Evolutionary conservation across 1,284 basidiomycete species (phyloP).

Genomic region (Rhodotorula sp.): DNA sequence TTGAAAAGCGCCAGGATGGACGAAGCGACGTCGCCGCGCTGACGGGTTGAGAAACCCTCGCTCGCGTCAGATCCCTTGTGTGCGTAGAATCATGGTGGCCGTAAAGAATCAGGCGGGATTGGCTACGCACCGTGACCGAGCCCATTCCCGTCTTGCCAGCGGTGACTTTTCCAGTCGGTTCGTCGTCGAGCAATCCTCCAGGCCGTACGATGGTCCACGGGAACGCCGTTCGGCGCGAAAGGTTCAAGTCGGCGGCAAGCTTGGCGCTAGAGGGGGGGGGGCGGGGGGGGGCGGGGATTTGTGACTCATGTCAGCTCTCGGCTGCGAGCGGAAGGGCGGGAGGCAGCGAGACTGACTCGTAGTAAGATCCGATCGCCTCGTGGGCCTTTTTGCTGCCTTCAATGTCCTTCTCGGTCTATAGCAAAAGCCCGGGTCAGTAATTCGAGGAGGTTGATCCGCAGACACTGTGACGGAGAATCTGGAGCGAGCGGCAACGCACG

Average conservation of each 20-base stretch:
- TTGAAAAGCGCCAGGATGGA: conserved; percentile 59
- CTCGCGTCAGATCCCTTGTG: neutral
- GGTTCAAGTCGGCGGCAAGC: conserved; percentile 67
- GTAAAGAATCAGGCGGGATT: neutral
- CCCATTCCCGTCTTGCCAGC: conserved; percentile 57
- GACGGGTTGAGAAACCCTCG: neutral
- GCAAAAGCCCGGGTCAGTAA: no score
- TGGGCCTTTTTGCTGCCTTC: conserved; percentile 55
- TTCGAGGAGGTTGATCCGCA: neutral
- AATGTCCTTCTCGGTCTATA: conserved; percentile 57
- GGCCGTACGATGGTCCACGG: conserved; percentile 71
- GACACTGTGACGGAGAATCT: no score
- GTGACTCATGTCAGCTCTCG: neutral
- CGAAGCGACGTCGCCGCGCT: conserved; percentile 66
- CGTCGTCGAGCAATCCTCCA: conserved; percentile 59
- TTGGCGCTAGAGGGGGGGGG: conserved; percentile 58
- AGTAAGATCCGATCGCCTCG: conserved; percentile 47
- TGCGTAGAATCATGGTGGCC: neutral
- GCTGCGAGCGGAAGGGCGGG: neutral
- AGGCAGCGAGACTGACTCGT: conserved; percentile 19
- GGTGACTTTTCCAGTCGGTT: conserved; percentile 58
- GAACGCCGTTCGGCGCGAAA: conserved; percentile 61
- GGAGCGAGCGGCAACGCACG: conserved; percentile 50
- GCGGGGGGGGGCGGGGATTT: no score
- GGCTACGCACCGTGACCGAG: conserved; percentile 16